Conservation (phyloP, 139 green algal species). For the Coelastrella sp. region DNA sequence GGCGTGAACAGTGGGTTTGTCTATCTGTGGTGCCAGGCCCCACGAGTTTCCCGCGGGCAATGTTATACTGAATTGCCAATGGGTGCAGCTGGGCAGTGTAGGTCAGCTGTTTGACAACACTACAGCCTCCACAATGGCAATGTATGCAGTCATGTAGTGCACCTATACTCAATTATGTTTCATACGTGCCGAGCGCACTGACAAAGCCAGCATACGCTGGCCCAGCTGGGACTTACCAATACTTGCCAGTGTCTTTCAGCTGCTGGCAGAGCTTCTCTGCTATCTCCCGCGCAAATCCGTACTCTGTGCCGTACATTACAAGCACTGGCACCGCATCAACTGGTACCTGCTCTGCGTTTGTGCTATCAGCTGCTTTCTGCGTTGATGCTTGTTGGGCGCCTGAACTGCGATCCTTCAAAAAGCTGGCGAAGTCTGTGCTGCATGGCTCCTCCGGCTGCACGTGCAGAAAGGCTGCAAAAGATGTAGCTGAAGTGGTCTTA, state of each 20-base stretch:
- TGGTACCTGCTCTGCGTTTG: conserved; percentile 33
- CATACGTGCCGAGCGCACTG: too few relatives aligned
- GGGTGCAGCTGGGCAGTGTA: too few relatives aligned
- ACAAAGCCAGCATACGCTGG: background rate
- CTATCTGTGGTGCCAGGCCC: too few relatives aligned
- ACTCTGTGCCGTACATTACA: conserved; percentile 92
- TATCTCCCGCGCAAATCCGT: conserved; percentile 90
- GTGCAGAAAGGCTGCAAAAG: conserved; percentile 39
- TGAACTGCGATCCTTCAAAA: conserved; percentile 27
- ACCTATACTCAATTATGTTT: too few relatives aligned
- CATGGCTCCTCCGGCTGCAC: background rate
- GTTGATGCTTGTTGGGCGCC: background rate
- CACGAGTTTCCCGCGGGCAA: too few relatives aligned
- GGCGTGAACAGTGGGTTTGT: background rate
- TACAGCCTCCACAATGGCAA: too few relatives aligned
- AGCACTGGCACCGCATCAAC: conserved; percentile 63
- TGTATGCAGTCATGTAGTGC: too few relatives aligned
- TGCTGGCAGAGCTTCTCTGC: conserved; percentile 76
- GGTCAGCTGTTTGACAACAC: too few relatives aligned
- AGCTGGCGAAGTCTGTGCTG: conserved; percentile 48
- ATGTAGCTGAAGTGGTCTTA: background rate
- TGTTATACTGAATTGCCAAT: too few relatives aligned
- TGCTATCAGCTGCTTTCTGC: background rate
- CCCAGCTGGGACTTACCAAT: conserved; percentile 54
- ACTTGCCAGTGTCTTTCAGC: conserved; percentile 52